phyloP scores from a whole-genome alignment of 1,139 yeast species.

The Geotrichum histeridarum region DNA sequence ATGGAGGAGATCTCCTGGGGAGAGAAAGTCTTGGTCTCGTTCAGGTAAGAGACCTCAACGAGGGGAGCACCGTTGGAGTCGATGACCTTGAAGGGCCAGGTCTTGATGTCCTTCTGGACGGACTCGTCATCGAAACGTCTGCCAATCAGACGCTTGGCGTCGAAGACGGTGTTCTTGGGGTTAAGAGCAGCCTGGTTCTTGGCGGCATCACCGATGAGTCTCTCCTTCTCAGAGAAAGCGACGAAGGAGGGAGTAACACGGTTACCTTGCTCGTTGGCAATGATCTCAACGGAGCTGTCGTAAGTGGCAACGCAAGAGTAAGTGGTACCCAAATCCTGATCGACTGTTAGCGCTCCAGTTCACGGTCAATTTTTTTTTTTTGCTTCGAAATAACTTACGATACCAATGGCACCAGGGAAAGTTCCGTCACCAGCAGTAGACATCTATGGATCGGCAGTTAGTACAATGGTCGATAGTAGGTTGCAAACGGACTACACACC shows the following conservation, averaged over 20 bases:
- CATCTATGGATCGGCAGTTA: slow-evolving; percentile 8
- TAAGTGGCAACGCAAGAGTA: slow-evolving; percentile 68
- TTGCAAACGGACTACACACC: neutral
- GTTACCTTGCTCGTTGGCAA: slow-evolving; percentile 99
- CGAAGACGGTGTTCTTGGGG: slow-evolving; percentile 95
- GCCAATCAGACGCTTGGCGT: slow-evolving; percentile 97
- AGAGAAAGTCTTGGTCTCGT: slow-evolving; percentile 85
- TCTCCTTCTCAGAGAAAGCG: slow-evolving; percentile 95
- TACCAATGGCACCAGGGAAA: slow-evolving; percentile 99
- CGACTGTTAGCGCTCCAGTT: neutral
- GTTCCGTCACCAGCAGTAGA: slow-evolving; percentile 65
- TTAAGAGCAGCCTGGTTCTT: slow-evolving; percentile 98
- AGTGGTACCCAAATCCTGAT: slow-evolving; percentile 79
- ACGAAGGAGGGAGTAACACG: slow-evolving; percentile 98
- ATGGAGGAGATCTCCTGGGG: slow-evolving; percentile 97
- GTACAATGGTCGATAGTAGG: neutral
- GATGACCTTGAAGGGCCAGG: slow-evolving; percentile 94
- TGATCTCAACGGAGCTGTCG: slow-evolving; percentile 78
- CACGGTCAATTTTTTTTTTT: neutral
- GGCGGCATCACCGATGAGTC: slow-evolving; percentile 98
- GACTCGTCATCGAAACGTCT: slow-evolving; percentile 86
- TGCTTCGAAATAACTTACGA: slow-evolving; percentile 38
- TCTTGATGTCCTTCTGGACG: slow-evolving; percentile 92
- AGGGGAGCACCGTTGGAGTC: slow-evolving; percentile 79
- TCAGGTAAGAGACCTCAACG: slow-evolving; percentile 85